Evolutionary conservation across 139 green algal species (phyloP).

Genomic region (Asterochloris erici): DNA sequence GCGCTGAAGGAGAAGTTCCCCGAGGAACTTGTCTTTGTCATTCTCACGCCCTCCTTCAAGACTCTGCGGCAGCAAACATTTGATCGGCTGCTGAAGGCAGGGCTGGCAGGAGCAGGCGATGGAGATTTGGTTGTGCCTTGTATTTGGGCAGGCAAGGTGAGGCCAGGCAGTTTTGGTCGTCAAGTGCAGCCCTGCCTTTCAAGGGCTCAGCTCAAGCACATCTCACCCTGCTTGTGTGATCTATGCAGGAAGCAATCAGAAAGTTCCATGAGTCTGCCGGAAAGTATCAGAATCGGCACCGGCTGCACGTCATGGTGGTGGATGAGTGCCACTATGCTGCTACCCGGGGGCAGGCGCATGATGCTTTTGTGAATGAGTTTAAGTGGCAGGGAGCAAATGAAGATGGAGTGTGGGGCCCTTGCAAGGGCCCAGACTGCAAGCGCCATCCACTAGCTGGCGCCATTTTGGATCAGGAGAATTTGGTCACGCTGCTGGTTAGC

Average conservation of each 20-base stretch:
- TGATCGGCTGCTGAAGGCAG: conserved; percentile 2
- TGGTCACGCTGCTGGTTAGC: conserved; percentile 1
- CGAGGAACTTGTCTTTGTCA: background rate
- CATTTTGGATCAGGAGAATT: background rate
- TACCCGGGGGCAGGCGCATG: background rate
- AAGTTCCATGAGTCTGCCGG: background rate
- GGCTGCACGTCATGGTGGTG: background rate
- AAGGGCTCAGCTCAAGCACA: too few species aligned
- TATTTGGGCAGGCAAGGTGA: background rate
- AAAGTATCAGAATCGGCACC: background rate
- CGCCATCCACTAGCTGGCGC: background rate
- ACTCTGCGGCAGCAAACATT: conserved; percentile 5
- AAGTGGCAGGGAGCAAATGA: background rate
- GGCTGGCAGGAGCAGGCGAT: background rate
- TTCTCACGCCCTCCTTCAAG: background rate
- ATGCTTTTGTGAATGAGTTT: background rate
- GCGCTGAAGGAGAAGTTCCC: background rate
- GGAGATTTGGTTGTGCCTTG: background rate
- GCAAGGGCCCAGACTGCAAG: background rate
- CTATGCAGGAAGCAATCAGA: background rate
- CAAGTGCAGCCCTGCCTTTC: too few species aligned
- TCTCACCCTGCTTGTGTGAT: too few species aligned
- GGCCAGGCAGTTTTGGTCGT: background rate
- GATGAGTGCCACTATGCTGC: conserved; percentile 7
- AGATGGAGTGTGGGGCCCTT: background rate